phyloP scores from a whole-genome alignment of 1,284 basidiomycete species.

The Sanguinoderma infundibulare region DNA sequence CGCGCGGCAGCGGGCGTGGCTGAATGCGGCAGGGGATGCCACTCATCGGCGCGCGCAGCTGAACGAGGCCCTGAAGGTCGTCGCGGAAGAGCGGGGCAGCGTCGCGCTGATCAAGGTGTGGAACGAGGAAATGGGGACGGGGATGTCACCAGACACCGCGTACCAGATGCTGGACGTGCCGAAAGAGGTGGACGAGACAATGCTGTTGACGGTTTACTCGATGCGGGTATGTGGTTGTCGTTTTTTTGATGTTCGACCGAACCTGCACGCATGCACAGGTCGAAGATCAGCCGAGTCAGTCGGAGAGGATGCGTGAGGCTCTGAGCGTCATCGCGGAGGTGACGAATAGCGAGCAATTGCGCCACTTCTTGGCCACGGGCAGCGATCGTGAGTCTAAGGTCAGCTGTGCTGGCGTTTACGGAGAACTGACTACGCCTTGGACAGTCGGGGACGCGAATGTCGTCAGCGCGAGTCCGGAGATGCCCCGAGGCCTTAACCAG shows the following conservation, averaged over 20 bases:
- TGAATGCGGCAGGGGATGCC: no score
- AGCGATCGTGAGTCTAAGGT: no score
- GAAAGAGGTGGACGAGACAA: slow-evolving; percentile 72
- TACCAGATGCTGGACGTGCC: slow-evolving; percentile 76
- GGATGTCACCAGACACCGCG: slow-evolving; percentile 75
- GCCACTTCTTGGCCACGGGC: no score
- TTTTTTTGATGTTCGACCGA: slow-evolving; percentile 8
- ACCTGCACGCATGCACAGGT: slow-evolving; percentile 45
- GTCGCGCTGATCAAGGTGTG: slow-evolving; percentile 50
- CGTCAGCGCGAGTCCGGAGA: slow-evolving; percentile 48
- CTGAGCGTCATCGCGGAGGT: no score
- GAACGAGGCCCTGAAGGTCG: no score
- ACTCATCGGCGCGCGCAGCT: no score
- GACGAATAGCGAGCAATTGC: no score
- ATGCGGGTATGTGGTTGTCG: slow-evolving; percentile 64
- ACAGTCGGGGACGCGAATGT: slow-evolving; percentile 65
- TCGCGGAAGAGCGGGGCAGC: slow-evolving; percentile 66
- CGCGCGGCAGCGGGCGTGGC: no score
- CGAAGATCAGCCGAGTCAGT: slow-evolving; percentile 69
- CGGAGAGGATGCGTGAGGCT: no score
- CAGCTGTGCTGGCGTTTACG: neutral
- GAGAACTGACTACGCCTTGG: neutral
- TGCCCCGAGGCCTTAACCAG: no score
- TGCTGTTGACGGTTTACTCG: slow-evolving; percentile 74
- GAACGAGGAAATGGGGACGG: slow-evolving; percentile 56